These are phyloP conservation scores for Exophiala alcalophila DNA, from an alignment of 2,329 filamentous ascomycete genomes.

Conservation along the genomic window DNA sequence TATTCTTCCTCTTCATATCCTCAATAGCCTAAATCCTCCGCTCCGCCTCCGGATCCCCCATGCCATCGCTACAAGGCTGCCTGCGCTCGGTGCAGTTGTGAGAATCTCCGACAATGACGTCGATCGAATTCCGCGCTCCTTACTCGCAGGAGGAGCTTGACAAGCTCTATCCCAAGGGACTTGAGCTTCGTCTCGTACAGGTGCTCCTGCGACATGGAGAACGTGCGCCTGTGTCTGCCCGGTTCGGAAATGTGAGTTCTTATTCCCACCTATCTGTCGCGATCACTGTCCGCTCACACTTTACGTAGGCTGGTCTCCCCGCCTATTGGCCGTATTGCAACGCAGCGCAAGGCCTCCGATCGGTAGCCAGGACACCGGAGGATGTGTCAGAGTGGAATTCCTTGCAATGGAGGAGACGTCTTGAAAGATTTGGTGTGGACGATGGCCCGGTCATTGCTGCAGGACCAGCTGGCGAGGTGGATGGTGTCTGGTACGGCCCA, in stretches of 20 bases:
- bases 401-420: conserved; percentile 64
- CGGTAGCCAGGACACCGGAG: conserved; percentile 55
- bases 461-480: conserved; percentile 67
- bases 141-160: conserved; percentile 80
- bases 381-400: conserved; percentile 56
- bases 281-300: neutral
- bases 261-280: neutral
- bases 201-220: conserved; percentile 60
- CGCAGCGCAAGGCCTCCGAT: conserved; percentile 67
- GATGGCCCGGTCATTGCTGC: conserved; percentile 68
- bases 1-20: neutral
- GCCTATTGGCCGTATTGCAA: conserved; percentile 87
- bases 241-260: conserved; percentile 69
- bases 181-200: conserved; percentile 87
- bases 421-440: conserved; percentile 75
- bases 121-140: conserved; percentile 67
- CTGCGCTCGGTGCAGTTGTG: conserved; percentile 4
- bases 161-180: conserved; percentile 71
- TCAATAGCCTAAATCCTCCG: neutral
- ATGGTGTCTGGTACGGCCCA: conserved; percentile 66
- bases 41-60: conserved; percentile 4
- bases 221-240: conserved; percentile 80
- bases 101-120: conserved; percentile 62
- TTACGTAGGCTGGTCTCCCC: conserved; percentile 46
- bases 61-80: conserved; percentile 3